phyloP scores from a whole-genome alignment of 2,329 filamentous ascomycete genomes.

The Rhinocladiella mackenziei region DNA sequence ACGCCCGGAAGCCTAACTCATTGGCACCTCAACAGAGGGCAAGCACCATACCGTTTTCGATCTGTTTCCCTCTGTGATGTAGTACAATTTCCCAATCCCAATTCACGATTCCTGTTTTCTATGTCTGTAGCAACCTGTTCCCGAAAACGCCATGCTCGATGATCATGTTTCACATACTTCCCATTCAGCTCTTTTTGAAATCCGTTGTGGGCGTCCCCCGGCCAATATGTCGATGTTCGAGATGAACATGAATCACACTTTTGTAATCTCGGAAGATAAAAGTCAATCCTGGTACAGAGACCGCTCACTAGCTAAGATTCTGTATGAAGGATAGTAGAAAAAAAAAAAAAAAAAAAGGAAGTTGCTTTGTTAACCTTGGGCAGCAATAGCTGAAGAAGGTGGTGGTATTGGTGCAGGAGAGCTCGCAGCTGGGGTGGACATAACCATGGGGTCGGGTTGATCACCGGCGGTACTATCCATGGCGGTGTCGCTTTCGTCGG shows the following conservation, averaged over 20 bases:
- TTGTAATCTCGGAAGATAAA: conserved; percentile 1
- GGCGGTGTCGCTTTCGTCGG: conserved; percentile 55
- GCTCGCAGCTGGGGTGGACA: conserved; percentile 46
- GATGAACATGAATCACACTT: too few species aligned
- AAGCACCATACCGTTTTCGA: not conserved
- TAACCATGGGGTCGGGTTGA: conserved; percentile 41
- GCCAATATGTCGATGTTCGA: too few species aligned
- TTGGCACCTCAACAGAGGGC: too few species aligned
- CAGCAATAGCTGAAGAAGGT: conserved; percentile 38
- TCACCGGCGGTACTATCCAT: conserved; percentile 54
- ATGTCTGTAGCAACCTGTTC: conserved; percentile 4
- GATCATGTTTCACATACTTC: too few species aligned
- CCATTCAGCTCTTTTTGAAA: too few species aligned
- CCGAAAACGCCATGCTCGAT: conserved; percentile 24
- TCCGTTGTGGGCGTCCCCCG: too few species aligned
- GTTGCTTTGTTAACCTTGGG: conserved; percentile 29
- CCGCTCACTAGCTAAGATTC: not conserved
- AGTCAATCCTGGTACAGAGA: too few species aligned
- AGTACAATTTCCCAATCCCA: conserved; percentile 2
- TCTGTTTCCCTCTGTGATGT: not conserved
- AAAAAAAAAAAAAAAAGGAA: not conserved
- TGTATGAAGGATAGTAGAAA: not conserved
- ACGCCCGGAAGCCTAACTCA: too few species aligned
- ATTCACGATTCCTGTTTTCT: not conserved
- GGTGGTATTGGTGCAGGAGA: conserved; percentile 47